Evolutionary conservation across 2,329 filamentous ascomycete genomes (phyloP), one percentile per base, ranked within the genome.

Genomic region (Colletotrichum caudatum): DNA sequence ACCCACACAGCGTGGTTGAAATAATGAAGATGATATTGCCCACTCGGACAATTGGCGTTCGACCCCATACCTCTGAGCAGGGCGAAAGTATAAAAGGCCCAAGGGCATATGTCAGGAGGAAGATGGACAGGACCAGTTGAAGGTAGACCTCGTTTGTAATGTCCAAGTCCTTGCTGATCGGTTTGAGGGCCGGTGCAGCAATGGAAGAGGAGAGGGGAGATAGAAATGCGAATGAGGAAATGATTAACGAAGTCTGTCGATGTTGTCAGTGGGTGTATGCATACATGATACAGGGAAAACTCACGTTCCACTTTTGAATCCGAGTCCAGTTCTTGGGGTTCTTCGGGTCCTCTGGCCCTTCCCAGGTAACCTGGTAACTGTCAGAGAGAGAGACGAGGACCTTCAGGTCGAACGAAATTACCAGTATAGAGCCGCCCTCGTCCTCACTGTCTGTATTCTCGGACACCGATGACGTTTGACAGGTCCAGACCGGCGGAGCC

Each of bases 121-220:
- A 86, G 7, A 89, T 62, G 2, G 82, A 85, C 26, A 86, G 72
- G 0, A 82, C 76, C 77, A 91, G 77, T 51, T 83, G 81, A 3
- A 80, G 78, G 50, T 83, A 78, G 23, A 85, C 78, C 12, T 73
- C 77, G 50, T 77, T 77, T 2, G 76, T 77, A 44, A 87, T 83
- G 14, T 81, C 66, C 12, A 87, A 77, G 16, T 87, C 84, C 1
- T 77, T 74, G 5, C 80, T 80, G 33, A 87, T 82, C 6, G 79
- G 76, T 7, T 65, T 50, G 3, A 78, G 62, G 12, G 79, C 78
- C 11, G 80, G 79, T 23, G 80, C 80, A 23, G 77, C 78, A 60
- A 88, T 87, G 3, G 84, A 84, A 3, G 84, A 86, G 2, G 84
- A 84, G 1, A 88, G 81, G 0, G 86, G 85, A 0, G 85, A 86